Conservation (phyloP, 148 eudicot genomes). For the Selenicereus undatus region DNA sequence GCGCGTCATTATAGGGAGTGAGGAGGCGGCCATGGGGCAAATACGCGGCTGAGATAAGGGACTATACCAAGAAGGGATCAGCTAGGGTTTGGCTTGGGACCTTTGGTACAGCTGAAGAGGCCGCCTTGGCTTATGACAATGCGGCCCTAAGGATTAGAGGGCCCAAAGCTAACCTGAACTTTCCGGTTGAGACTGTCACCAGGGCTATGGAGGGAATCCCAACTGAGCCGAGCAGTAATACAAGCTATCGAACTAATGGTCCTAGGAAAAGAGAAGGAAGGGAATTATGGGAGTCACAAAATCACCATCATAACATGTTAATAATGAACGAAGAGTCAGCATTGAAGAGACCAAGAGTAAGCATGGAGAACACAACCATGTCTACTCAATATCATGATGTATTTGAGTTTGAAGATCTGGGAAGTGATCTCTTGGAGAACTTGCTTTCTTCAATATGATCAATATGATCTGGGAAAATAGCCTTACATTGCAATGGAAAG, state of each 20-base stretch:
- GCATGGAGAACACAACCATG: constrained; percentile 21
- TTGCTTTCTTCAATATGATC: constrained; percentile 38
- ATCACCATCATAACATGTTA: constrained; percentile 10
- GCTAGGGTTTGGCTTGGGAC: constrained; percentile 82
- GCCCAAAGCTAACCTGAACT: constrained; percentile 55
- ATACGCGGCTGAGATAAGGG: constrained; percentile 82
- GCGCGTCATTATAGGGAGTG: constrained; percentile 58
- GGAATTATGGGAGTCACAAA: constrained; percentile 23
- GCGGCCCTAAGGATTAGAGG: constrained; percentile 82
- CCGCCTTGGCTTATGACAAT: constrained; percentile 84
- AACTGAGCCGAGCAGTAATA: background rate
- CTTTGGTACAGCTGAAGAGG: constrained; percentile 72
- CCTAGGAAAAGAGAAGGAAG: constrained; percentile 29
- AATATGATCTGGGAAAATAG: background rate
- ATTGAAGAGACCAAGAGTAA: constrained; percentile 28
- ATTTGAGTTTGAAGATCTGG: constrained; percentile 68
- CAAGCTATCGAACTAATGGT: background rate
- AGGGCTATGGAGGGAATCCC: constrained; percentile 11
- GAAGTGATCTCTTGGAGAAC: constrained; percentile 60
- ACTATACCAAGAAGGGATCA: constrained; percentile 59
- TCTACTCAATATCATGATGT: constrained; percentile 24
- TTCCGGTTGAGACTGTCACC: constrained; percentile 37
- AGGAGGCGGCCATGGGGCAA: constrained; percentile 88
- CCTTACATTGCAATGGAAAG: too few species aligned
- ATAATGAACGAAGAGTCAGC: constrained; percentile 16